A percentile compares a stretch with the other conserved stretches of the same genome.
phyloP scores from a whole-genome alignment of 139 green algal genomes.

The Chlorella sp. region DNA sequence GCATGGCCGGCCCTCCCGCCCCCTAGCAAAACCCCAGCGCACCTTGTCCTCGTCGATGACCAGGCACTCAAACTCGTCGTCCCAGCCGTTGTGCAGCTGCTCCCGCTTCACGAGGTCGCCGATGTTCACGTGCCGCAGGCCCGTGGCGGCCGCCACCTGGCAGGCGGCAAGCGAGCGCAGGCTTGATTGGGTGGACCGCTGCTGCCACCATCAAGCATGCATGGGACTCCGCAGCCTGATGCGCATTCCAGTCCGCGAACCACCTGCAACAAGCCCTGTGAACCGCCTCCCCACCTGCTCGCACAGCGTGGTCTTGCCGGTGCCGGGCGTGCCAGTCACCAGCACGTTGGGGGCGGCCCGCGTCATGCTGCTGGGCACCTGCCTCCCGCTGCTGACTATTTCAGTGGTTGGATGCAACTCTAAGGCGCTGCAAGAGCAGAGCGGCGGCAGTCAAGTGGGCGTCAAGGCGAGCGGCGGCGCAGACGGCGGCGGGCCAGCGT shows the following conservation, averaged over 20 bases:
- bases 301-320: constrained; percentile 89
- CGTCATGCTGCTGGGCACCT: background rate
- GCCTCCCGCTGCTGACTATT: background rate
- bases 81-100: constrained; percentile 81
- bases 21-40: background rate
- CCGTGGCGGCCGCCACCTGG: constrained; percentile 64
- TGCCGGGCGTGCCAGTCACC: constrained; percentile 95
- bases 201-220: too few relatives aligned
- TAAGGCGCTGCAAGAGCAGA: too few relatives aligned
- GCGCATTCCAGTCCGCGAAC: too few relatives aligned
- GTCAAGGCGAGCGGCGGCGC: background rate
- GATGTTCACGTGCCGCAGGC: constrained; percentile 85
- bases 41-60: constrained; percentile 98
- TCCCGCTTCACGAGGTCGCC: constrained; percentile 83
- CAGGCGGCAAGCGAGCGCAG: too few relatives aligned
- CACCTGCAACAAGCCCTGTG: too few relatives aligned
- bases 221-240: too few relatives aligned
- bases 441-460: background rate
- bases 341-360: constrained; percentile 81
- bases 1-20: too few relatives aligned
- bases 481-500: too few relatives aligned
- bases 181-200: too few relatives aligned
- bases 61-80: constrained; percentile 86
- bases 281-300: constrained; percentile 46
- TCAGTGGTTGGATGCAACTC: too few relatives aligned